Evolutionary conservation across 2,329 filamentous ascomycete genomes (phyloP), one percentile per base, ranked within the genome.

Genomic region (Fusarium scirpi): DNA sequence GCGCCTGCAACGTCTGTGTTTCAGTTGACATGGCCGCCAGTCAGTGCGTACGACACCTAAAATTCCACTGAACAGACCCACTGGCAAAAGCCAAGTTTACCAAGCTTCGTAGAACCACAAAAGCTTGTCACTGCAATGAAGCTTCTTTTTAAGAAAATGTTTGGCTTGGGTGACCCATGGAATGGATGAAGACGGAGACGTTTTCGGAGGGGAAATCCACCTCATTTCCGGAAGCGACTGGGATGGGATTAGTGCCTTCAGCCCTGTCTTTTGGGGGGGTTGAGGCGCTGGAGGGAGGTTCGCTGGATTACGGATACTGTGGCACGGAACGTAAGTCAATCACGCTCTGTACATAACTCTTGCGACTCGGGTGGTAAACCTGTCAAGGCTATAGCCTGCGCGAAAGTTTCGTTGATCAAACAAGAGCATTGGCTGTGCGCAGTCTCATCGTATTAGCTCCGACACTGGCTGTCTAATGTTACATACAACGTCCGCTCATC

Each of bases 121-220:
- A 49, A 49, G 25, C 12, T 8, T 64, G 49, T 49, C 59, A 58
- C 49, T 64, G 15, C 38, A 65, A 45, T 60, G 34, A 68, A 68
- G 65, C 65, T 69, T 68, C 29, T 65, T 68, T 68, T 65, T 65
- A 65, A 5, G 16, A 32, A 38, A 20, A 40, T 40, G 51, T 12
- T 30, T 15, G 24, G 8, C 7, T n/a, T 24, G 34, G 18, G 6
- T 38, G 0, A 49, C 27, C 51, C 44, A 29, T 38, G 30, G 40
- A 13, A 22, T 16, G 30, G 11, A 8, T 16, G 40, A 46, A 44
- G 20, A 32, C 18, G 27, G 27, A 20, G 5, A n/a, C 20, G 18
- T 20, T 15, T 29, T 20, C 16, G 20, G 16, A 25, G n/a, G 12
- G 27, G 16, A 20, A 34, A 34, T 30, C 62, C 59, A 69, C 51